phyloP scores from a whole-genome alignment of 1,284 basidiomycete species.

The Ganoderma meredithae region DNA sequence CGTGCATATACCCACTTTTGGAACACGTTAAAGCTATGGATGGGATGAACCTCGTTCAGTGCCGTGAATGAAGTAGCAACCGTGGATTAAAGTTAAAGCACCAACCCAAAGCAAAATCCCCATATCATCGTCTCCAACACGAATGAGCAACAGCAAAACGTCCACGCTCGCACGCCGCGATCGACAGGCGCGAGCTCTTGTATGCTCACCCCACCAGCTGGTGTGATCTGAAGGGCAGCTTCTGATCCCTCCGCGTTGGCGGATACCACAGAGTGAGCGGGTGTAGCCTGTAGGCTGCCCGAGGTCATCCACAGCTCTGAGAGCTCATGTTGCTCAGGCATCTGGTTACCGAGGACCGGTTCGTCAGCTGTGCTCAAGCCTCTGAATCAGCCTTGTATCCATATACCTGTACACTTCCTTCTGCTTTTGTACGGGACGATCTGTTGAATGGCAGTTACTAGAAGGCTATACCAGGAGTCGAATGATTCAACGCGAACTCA shows the following conservation, averaged over 20 bases:
- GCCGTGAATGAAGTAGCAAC: background rate
- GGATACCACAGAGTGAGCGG: background rate
- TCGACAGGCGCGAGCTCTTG: conserved; percentile 31
- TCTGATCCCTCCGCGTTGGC: background rate
- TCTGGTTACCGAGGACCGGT: background rate
- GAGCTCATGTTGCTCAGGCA: background rate
- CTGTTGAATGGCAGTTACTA: background rate
- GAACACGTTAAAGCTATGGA: conserved; percentile 33
- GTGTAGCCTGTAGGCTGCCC: background rate
- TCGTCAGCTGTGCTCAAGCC: background rate
- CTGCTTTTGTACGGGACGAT: background rate
- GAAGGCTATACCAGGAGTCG: background rate
- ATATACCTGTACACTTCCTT: background rate
- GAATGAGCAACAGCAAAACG: conserved; percentile 28
- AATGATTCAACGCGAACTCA: background rate
- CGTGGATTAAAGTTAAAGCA: background rate
- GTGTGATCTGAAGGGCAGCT: background rate
- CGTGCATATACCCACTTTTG: conserved; percentile 21
- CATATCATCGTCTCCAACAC: conserved; percentile 48
- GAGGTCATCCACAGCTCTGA: background rate
- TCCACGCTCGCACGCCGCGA: conserved; percentile 27
- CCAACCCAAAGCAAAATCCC: conserved; percentile 38
- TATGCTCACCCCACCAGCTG: conserved; percentile 13
- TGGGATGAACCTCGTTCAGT: background rate
- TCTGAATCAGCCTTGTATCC: background rate